Conservation (phyloP, 2,329 filamentous ascomycete genomes). For the Curvularia spicifera region DNA sequence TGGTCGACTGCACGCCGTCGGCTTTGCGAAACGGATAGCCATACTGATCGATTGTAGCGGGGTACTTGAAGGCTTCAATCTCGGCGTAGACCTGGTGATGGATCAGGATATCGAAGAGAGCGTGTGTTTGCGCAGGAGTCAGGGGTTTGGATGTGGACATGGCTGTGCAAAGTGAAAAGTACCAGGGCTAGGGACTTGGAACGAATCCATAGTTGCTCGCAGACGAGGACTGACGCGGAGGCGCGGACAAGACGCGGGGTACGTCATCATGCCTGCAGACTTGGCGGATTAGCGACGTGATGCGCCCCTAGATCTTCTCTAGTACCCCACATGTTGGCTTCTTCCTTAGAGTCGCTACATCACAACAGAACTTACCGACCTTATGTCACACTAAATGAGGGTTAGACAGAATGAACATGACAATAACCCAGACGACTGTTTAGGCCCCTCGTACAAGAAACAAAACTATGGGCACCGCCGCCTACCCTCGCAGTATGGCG, state of each 20-base stretch:
- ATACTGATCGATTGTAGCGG: constrained; percentile 69
- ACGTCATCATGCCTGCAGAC: constrained; percentile 18
- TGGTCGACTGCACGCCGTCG: constrained; percentile 56
- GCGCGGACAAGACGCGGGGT: constrained; percentile 18
- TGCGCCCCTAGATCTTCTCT: background rate
- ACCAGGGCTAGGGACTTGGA: background rate
- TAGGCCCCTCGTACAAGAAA: too few species aligned
- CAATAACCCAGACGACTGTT: background rate
- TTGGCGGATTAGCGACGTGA: constrained; percentile 16
- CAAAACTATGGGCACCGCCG: too few species aligned
- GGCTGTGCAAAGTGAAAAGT: constrained; percentile 8
- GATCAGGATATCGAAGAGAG: constrained; percentile 62
- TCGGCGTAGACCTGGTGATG: constrained; percentile 66
- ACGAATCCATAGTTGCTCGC: constrained; percentile 6
- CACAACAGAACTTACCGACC: background rate
- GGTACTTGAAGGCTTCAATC: constrained; percentile 73
- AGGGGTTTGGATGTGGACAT: constrained; percentile 41
- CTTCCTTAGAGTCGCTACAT: background rate
- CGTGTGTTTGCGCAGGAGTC: constrained; percentile 55
- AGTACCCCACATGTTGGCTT: background rate
- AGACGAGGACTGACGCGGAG: constrained; percentile 16
- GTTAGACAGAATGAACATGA: background rate
- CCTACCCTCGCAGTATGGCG: too few species aligned
- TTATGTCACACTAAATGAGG: background rate
- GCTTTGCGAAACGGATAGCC: constrained; percentile 69